Evolutionary conservation across 345 rosid genomes (phyloP).

Genomic region (Citrus trifoliata): DNA sequence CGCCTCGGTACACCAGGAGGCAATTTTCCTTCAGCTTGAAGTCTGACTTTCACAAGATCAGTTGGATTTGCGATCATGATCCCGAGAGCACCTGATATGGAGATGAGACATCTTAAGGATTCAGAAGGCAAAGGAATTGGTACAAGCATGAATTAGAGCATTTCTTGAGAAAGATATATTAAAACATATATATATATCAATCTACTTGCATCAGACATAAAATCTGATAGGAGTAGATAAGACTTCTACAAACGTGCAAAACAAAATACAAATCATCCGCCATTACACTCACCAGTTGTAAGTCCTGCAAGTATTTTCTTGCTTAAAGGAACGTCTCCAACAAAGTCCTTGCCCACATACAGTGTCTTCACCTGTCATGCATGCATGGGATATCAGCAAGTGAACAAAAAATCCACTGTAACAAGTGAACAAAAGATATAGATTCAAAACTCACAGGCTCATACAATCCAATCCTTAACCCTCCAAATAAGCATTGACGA

Average conservation of each 20-base stretch:
- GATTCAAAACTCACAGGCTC: conserved; percentile 74
- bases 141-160: not conserved
- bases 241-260: not conserved
- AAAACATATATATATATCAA: not conserved
- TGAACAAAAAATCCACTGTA: not conserved
- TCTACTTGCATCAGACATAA: not conserved
- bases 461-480: conserved; percentile 92
- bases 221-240: not conserved
- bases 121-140: not conserved
- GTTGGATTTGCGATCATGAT: conserved; percentile 93
- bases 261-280: conserved; percentile 1
- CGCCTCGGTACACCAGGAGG: conserved; percentile 94
- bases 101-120: conserved; percentile 7
- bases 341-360: conserved; percentile 78
- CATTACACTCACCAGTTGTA: conserved; percentile 74
- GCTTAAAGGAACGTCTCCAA: conserved; percentile 90
- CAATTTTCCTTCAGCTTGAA: conserved; percentile 97
- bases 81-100: conserved; percentile 75
- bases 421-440: not conserved
- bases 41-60: conserved; percentile 98
- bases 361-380: conserved; percentile 68
- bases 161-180: not conserved
- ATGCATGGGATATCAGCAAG: conserved; percentile 5
- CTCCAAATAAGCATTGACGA: conserved; percentile 94
- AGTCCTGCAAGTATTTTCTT: conserved; percentile 98